Percentiles rank a stretch among this genome's conserved stretches.
Evolutionary conservation across 768 basidiomycete genomes (phyloP).

Genomic region (Coprinopsis marcescibilis): DNA sequence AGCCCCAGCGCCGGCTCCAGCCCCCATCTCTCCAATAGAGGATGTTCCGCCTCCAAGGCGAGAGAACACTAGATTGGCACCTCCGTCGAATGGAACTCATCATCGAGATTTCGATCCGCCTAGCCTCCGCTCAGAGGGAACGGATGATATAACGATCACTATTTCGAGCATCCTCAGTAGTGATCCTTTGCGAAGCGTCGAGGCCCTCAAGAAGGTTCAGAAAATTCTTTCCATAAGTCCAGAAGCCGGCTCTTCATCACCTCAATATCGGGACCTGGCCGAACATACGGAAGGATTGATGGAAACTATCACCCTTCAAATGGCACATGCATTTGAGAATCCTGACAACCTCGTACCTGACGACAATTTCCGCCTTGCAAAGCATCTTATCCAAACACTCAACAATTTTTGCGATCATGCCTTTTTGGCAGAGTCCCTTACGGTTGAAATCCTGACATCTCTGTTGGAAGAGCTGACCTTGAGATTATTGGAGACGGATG

Average conservation of each 20-base stretch:
- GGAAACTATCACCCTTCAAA: constrained; percentile 85
- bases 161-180: constrained; percentile 89
- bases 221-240: constrained; percentile 74
- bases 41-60: constrained; percentile 21
- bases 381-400: constrained; percentile 94
- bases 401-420: constrained; percentile 92
- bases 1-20: neutral
- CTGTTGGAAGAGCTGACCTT: constrained; percentile 90
- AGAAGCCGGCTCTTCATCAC: constrained; percentile 62
- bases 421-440: constrained; percentile 81
- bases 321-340: constrained; percentile 87
- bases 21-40: constrained; percentile 13
- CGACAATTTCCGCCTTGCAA: constrained; percentile 88
- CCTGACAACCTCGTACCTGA: constrained; percentile 67
- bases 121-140: constrained; percentile 25
- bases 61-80: constrained; percentile 3
- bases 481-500: constrained; percentile 90
- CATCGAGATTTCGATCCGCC: constrained; percentile 21
- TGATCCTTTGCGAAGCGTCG: constrained; percentile 81
- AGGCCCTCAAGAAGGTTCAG: constrained; percentile 91
- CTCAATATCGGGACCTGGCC: constrained; percentile 71
- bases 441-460: constrained; percentile 76
- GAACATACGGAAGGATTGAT: constrained; percentile 80
- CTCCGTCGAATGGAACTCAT: constrained; percentile 6
- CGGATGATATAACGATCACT: constrained; percentile 67